Base-by-base conservation (phyloP, 306 rosid species). In the Prosopis cineraria region DNA sequence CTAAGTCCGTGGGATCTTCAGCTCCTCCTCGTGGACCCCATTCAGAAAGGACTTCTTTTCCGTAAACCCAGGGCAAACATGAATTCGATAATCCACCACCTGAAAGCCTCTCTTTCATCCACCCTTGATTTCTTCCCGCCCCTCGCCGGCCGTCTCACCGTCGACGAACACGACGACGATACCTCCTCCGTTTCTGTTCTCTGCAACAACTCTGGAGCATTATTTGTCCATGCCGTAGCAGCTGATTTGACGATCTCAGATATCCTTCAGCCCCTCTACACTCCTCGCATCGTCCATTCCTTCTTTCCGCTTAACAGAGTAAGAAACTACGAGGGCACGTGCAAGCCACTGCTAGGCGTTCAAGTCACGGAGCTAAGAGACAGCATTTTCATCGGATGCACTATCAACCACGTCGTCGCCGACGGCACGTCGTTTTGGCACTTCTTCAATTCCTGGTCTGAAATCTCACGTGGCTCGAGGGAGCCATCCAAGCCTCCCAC, bases 381-480 rank as follows among this genome's bases (percentile, higher is more conserved):
- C 12, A 88, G 88, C 16, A 1, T 80, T 8, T 78, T 86, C 78
- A 41, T 86, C 22, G 84, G 74, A 6, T 64, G 40, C 71, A 13
- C 87, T 16, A 59, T 78, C 10, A 81, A 81, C 60, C 90, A 83
- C 72, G 33, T 56, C 7, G 83, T 72, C 1, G 77, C 7, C 0
- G 89, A 86, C 25, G 89, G 87, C 37, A 64, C 69, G 0, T 69
- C 83, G 7, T 74, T 83, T 30, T 86, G 85, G 87, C 79, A 73
- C 44, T 79, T 83, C 75, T 27, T 86, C 69, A 82, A 86, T 56
- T 76, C 84, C 0, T 85, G 86, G 89, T 68, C 85, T 4, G 72
- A 82, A 52, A 67, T 85, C 68, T 85, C 86, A 3, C 75, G 76
- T 0, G 45, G 50, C 7, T 1, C 1, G 1, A 8, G n/a, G 0